Base-by-base conservation (phyloP, 2,329 filamentous ascomycete species). In the Clonostachys solani region DNA sequence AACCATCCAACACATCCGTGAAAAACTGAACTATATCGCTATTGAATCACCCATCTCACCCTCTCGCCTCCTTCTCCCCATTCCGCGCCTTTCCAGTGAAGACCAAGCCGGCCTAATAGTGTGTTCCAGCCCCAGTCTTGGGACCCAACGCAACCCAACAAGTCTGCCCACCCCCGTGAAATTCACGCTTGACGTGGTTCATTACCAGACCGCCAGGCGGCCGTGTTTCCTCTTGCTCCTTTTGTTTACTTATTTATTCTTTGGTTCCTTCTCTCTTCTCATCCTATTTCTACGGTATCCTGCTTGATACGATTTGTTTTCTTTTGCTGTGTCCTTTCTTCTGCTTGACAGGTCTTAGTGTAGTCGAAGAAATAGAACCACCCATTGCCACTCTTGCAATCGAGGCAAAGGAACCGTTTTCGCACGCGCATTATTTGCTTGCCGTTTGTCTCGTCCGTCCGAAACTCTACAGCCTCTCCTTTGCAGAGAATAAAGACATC, bases 131-230 rank as follows among this genome's bases (percentile, higher is more conserved):
- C 44, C 44, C 44, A 33, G 47, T 49, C 47, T 49, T 49, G 44
- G 46, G 47, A 49, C 47, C 47, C 47, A 49, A 46, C 47, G 43
- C 43, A 42, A 49, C 47, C 47, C 47, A 49, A 49, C 47, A n/a
- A 49, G 33, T 42, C 47, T 44, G 43, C 47, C 29, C 33, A 43
- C 43, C 34, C 40, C 33, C 19, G 33, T 44, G 43, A 41, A 47
- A 33, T 34, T 37, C 34, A 12, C n/a, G 12, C 36, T 45, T 37
- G 29, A 45, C 36, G 40, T 29, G 23, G 23, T 29, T 29, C 23
- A 29, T 29, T 29, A 29, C 23, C 23, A 29, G 23, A 29, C 23
- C 23, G 23, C 23, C 23, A 29, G 23, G 23, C 23, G 23, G 23
- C 23, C 23, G 23, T 29, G 23, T 29, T 29, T 29, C 23, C 23